Evolutionary conservation across 2,329 filamentous ascomycete genomes (phyloP).

Genomic region (Epichloe sylvatica): DNA sequence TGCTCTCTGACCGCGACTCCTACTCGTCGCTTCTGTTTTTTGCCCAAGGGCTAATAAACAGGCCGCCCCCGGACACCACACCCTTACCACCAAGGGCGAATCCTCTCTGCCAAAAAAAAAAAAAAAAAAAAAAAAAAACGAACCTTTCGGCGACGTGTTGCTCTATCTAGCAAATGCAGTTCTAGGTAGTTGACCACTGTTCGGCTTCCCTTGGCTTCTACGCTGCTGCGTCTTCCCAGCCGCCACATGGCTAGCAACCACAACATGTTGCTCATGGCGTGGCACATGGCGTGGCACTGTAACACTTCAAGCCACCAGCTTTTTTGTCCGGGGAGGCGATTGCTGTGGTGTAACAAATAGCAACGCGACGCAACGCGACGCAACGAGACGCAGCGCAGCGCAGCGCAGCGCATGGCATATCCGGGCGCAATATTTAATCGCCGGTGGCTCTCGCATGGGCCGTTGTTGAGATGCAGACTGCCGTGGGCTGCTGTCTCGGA

Average conservation of each 20-base stretch:
- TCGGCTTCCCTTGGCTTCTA: not conserved
- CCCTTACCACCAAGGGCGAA: no score
- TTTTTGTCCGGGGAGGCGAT: not conserved
- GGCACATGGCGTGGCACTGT: not conserved
- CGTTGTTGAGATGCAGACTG: not conserved
- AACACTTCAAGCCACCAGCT: not conserved
- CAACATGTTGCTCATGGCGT: not conserved
- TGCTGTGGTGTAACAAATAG: not conserved
- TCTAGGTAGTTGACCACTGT: not conserved
- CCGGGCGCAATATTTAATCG: no score
- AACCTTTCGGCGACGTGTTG: not conserved
- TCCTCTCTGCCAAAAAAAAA: no score
- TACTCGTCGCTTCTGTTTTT: no score
- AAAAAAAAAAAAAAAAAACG: not conserved
- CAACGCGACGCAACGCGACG: not conserved
- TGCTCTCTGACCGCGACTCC: no score
- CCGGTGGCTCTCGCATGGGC: not conserved
- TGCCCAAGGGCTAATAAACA: no score
- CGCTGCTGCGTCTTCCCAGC: not conserved
- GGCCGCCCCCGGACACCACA: no score
- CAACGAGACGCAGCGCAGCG: no score
- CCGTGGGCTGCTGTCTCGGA: not conserved
- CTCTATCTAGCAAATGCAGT: no score
- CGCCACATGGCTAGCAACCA: not conserved
- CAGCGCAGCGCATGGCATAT: no score